phyloP scores from a whole-genome alignment of 78 protist genomes.

The Dictyostelium brefeldianum region DNA sequence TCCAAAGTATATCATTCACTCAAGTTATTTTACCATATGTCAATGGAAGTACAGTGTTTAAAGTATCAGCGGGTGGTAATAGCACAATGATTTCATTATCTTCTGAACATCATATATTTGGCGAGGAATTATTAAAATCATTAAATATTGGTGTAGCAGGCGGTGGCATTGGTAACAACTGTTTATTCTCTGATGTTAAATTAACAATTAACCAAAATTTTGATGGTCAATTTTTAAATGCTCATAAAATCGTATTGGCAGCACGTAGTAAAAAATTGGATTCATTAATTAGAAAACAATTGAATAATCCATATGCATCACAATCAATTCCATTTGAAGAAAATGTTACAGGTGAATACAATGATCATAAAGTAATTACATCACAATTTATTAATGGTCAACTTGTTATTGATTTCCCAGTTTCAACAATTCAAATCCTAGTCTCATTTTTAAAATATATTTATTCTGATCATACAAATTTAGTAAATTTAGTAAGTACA shows the following conservation, averaged over 20 bases:
- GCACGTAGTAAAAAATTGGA: constrained; percentile 15
- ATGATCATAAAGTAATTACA: too few relatives aligned
- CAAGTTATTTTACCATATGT: background rate
- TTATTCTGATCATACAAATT: constrained; percentile 47
- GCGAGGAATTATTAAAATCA: constrained; percentile 22
- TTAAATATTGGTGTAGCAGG: background rate
- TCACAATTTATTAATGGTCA: too few relatives aligned
- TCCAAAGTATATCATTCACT: background rate
- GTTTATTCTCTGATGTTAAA: constrained; percentile 28
- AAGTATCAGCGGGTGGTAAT: constrained; percentile 52
- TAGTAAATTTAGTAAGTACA: background rate
- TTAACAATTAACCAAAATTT: background rate
- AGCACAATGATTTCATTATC: constrained; percentile 32
- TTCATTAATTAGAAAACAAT: constrained; percentile 2
- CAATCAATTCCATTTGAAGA: background rate
- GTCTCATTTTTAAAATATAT: constrained; percentile 19
- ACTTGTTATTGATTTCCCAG: constrained; percentile 10
- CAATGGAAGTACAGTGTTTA: background rate
- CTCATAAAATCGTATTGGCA: constrained; percentile 36
- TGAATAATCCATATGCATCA: background rate
- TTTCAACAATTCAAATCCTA: background rate
- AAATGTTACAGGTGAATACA: background rate
- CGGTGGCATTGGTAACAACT: too few relatives aligned
- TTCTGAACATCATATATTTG: constrained; percentile 33
- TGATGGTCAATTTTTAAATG: background rate